A percentile compares a stretch with the other conserved stretches of the same genome.
These are phyloP conservation scores for Jaltomata sinuosa DNA, from an alignment of 257 asterid species.

Conservation along the genomic window DNA sequence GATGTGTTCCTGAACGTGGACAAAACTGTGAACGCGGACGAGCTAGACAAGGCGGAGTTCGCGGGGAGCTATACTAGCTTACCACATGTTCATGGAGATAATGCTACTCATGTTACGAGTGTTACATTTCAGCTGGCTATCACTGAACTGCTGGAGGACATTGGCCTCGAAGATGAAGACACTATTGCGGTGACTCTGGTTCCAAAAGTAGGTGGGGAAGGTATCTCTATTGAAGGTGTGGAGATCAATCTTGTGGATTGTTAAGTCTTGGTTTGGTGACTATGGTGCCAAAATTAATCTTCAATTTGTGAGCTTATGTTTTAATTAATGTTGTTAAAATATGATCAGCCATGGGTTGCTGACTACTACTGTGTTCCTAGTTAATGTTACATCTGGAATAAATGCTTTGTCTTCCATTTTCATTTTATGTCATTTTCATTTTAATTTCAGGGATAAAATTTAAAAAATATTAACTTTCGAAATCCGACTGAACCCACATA, in stretches of 20 bases:
- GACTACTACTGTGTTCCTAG: background rate
- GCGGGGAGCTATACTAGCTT: conserved; percentile 41
- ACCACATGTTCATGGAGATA: conserved; percentile 23
- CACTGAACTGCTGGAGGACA: too few species aligned
- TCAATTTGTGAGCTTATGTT: background rate
- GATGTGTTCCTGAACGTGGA: conserved; percentile 50
- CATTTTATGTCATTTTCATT: background rate
- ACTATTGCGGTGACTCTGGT: conserved; percentile 17
- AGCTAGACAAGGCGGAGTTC: conserved; percentile 34
- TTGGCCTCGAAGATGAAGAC: background rate
- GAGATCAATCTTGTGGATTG: background rate
- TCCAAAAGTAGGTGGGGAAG: background rate
- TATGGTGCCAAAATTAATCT: background rate
- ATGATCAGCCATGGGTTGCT: background rate
- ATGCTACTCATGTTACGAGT: background rate
- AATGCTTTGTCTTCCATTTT: background rate
- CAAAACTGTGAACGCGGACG: conserved; percentile 16
- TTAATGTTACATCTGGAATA: background rate
- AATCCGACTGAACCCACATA: too few species aligned
- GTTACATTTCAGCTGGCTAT: background rate
- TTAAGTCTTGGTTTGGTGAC: background rate
- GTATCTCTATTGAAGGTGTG: too few species aligned
- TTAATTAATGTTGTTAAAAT: background rate
- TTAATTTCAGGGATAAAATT: background rate
- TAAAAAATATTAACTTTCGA: too few species aligned